Conservation (phyloP, 371 early-diverging fungal species). For the Coemansia sp. region DNA sequence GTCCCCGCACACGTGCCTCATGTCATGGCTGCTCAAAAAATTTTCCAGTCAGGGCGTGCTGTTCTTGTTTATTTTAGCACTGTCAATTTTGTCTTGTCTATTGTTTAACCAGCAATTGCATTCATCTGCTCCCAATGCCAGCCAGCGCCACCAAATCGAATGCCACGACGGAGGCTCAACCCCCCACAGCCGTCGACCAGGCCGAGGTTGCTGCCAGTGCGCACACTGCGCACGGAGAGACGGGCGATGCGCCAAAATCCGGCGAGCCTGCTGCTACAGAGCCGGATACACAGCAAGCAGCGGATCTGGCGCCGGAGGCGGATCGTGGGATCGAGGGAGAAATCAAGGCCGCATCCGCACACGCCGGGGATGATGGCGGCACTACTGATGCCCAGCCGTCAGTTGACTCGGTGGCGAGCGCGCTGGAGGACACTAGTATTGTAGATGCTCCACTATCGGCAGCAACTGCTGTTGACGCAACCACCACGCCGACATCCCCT, state of each 20-base stretch:
- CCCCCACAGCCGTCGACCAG: no score
- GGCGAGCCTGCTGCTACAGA: no score
- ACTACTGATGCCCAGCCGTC: neutral
- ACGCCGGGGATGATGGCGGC: neutral
- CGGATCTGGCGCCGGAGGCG: neutral
- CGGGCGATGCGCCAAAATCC: no score
- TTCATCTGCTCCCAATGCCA: no score
- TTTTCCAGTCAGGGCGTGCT: no score
- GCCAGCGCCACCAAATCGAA: no score
- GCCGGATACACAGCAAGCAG: neutral
- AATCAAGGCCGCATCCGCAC: neutral
- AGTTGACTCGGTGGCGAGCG: constrained; percentile 5
- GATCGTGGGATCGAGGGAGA: neutral
- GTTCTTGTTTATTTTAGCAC: no score
- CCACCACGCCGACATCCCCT: neutral
- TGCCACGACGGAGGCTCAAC: no score
- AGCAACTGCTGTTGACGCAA: neutral
- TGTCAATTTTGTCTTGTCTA: neutral
- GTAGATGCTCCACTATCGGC: neutral
- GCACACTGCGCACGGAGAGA: no score
- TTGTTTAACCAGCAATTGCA: no score
- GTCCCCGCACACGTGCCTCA: neutral
- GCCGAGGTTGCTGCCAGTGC: no score
- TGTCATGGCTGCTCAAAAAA: neutral
- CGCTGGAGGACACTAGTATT: constrained; percentile 1